Percentiles rank a stretch among this genome's conserved stretches.
Evolutionary conservation across 2,329 filamentous ascomycete genomes (phyloP).

Genomic region (Pleomassaria siparia): DNA sequence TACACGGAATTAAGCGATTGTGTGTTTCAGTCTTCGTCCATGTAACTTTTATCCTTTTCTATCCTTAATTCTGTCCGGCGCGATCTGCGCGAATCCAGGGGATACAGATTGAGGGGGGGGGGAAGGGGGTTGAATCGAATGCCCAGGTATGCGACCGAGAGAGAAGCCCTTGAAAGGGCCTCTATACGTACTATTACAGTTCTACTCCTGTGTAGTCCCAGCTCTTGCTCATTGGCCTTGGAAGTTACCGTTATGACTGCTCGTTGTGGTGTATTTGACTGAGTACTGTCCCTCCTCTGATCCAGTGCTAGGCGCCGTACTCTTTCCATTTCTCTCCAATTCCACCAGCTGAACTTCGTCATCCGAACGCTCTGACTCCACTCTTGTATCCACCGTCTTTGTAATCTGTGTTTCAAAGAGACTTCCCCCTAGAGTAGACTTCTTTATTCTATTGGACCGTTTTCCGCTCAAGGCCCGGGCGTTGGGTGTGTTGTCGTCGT

Average conservation of each 20-base stretch:
- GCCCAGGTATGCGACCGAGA: no score
- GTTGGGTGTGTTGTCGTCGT: background rate
- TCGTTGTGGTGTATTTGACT: background rate
- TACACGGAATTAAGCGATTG: no score
- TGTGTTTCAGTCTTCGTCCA: no score
- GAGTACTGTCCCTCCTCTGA: background rate
- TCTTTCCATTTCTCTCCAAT: background rate
- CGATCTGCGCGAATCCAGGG: background rate
- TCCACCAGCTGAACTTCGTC: background rate
- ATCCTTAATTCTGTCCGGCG: no score
- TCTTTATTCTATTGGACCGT: background rate
- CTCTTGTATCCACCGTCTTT: conserved; percentile 1
- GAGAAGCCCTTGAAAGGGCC: no score
- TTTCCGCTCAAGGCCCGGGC: conserved; percentile 7
- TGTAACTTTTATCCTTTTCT: no score
- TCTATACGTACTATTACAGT: no score
- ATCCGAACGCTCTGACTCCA: background rate
- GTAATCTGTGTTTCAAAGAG: background rate
- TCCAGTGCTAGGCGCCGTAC: background rate
- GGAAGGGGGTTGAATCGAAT: no score
- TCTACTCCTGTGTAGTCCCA: background rate
- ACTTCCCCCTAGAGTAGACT: background rate
- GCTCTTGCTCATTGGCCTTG: background rate
- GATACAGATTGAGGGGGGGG: no score
- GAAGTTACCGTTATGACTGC: background rate